Evolutionary conservation across 352 stramenopile species (phyloP).

Genomic region (Blastocystis sp.): DNA sequence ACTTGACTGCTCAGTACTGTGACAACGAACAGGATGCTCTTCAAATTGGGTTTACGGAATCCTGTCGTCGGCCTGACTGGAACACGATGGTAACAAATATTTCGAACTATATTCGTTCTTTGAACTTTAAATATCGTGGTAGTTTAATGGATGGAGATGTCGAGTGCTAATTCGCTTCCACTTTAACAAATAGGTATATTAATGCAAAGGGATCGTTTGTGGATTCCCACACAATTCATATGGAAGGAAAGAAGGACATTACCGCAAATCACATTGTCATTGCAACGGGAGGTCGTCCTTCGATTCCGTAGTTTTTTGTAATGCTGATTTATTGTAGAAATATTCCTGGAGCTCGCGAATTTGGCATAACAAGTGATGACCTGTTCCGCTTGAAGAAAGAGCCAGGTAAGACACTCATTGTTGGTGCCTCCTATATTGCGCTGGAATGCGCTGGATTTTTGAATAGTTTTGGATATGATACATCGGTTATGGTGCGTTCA

Average conservation of each 20-base stretch:
- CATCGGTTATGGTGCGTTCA: conserved; percentile 92
- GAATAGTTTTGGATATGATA: conserved; percentile 88
- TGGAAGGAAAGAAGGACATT: conserved; percentile 83
- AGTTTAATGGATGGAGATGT: conserved; percentile 27
- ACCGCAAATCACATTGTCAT: conserved; percentile 89
- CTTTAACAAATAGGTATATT: conserved; percentile 11
- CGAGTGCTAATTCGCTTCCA: not conserved
- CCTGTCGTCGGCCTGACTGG: conserved; percentile 79
- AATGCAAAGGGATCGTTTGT: conserved; percentile 75
- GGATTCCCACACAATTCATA: conserved; percentile 86
- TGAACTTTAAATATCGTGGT: conserved; percentile 84
- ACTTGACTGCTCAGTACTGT: conserved; percentile 87
- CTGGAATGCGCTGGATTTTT: conserved; percentile 96
- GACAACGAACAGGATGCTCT: conserved; percentile 82
- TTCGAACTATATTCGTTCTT: conserved; percentile 91
- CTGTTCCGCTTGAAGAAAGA: conserved; percentile 74
- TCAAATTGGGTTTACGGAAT: conserved; percentile 81
- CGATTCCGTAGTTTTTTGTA: conserved; percentile 80
- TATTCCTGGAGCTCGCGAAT: conserved; percentile 74
- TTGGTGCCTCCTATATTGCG: conserved; percentile 94
- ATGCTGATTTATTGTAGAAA: conserved; percentile 66
- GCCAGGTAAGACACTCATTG: conserved; percentile 84
- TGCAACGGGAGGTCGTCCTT: conserved; percentile 87
- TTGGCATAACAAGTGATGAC: conserved; percentile 84
- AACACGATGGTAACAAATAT: conserved; percentile 84